A percentile compares a stretch with the other conserved stretches of the same genome.
Evolutionary conservation across 345 rosid genomes (phyloP).

Genomic region (Eucalyptus tenuipes): DNA sequence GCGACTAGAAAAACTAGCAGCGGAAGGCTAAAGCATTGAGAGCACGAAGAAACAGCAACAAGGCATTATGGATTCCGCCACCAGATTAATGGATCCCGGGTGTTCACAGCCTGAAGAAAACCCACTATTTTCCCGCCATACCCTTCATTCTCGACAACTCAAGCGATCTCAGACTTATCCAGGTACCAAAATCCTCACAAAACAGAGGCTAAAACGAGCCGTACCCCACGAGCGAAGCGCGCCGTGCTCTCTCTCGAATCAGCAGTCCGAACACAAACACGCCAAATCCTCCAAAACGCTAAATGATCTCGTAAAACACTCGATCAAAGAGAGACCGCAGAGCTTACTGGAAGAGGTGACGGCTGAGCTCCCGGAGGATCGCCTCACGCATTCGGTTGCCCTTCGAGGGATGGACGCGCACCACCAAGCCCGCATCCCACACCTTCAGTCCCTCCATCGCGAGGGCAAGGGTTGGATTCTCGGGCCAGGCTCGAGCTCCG

Average conservation of each 20-base stretch:
- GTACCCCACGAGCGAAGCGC: no score
- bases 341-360: slow-evolving; percentile 65
- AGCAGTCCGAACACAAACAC: background rate
- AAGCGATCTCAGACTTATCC: background rate
- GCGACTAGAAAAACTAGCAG: background rate
- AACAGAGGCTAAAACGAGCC: background rate
- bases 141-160: background rate
- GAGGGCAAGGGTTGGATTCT: background rate
- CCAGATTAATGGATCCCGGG: background rate
- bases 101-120: background rate
- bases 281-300: background rate
- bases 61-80: background rate
- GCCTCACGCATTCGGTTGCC: slow-evolving; percentile 35
- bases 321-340: background rate
- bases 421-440: slow-evolving; percentile 43
- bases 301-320: background rate
- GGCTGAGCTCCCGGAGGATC: slow-evolving; percentile 70
- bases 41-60: background rate
- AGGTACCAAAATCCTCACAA: background rate
- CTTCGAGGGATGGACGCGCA: slow-evolving; percentile 60
- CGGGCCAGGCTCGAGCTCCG: background rate
- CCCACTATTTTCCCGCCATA: background rate
- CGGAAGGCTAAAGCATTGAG: background rate
- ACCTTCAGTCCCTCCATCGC: slow-evolving; percentile 68
- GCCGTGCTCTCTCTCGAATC: background rate